Evolutionary conservation across 2,329 filamentous ascomycete genomes (phyloP).

Genomic region (Aulographum hederae): DNA sequence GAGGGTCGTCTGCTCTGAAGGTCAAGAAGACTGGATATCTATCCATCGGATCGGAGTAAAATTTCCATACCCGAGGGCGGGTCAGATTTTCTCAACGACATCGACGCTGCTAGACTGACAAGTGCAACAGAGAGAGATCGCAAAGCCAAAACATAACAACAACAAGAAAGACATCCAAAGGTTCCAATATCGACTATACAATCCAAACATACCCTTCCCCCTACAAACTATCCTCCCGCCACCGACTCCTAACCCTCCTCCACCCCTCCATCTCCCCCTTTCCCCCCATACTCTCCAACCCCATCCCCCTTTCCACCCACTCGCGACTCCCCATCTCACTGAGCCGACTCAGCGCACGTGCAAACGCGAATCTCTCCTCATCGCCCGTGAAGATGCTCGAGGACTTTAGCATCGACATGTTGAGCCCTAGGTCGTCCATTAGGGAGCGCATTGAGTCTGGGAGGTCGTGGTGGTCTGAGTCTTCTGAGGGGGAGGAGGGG

Average conservation of each 20-base stretch:
- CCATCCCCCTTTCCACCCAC: conserved; percentile 71
- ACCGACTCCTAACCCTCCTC: conserved; percentile 45
- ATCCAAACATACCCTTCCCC: too few species aligned
- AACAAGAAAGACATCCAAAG: too few species aligned
- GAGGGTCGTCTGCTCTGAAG: too few species aligned
- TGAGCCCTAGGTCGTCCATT: conserved; percentile 77
- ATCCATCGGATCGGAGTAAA: too few species aligned
- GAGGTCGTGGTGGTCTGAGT: conserved; percentile 34
- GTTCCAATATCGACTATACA: too few species aligned
- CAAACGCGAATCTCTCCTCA: conserved; percentile 93
- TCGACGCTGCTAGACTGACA: too few species aligned
- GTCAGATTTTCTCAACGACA: too few species aligned
- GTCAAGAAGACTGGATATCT: too few species aligned
- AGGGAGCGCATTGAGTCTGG: conserved; percentile 58
- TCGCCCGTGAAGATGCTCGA: conserved; percentile 82
- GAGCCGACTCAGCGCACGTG: conserved; percentile 65
- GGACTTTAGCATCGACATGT: conserved; percentile 67
- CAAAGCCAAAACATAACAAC: too few species aligned
- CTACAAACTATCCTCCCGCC: conserved; percentile 34
- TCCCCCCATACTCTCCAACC: conserved; percentile 45
- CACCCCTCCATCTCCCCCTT: conserved; percentile 47
- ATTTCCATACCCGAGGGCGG: too few species aligned
- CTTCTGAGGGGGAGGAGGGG: too few species aligned
- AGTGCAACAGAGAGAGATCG: too few species aligned
- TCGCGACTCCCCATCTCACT: conserved; percentile 87